Conservation (phyloP, 129 eudicot species). For the Tanacetum coccineum region DNA sequence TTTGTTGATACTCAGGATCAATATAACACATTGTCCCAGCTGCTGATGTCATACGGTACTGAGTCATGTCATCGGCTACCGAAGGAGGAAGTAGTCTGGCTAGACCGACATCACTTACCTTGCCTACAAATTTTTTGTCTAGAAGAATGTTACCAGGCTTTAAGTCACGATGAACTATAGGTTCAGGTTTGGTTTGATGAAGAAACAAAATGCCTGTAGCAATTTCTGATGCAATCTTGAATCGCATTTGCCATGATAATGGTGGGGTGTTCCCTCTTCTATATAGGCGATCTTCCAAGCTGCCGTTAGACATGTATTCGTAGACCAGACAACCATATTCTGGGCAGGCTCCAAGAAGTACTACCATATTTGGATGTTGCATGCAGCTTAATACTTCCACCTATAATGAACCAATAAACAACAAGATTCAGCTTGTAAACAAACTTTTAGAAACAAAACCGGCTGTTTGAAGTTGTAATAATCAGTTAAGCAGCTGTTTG, state of each 20-base stretch:
- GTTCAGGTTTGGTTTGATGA: conserved; percentile 73
- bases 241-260: conserved; percentile 56
- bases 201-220: conserved; percentile 63
- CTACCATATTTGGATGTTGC: conserved; percentile 71
- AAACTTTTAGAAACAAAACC: too few relatives aligned
- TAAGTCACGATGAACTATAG: conserved; percentile 65
- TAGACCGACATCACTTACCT: conserved; percentile 64
- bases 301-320: conserved; percentile 62
- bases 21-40: conserved; percentile 68
- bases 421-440: background rate
- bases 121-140: conserved; percentile 44
- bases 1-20: conserved; percentile 61
- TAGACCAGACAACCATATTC: conserved; percentile 65
- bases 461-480: too few relatives aligned
- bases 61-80: conserved; percentile 42
- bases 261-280: conserved; percentile 44
- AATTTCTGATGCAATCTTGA: conserved; percentile 60
- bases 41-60: conserved; percentile 51
- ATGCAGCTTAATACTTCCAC: conserved; percentile 71
- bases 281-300: conserved; percentile 60
- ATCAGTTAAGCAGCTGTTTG: too few relatives aligned
- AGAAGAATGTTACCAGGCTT: conserved; percentile 69
- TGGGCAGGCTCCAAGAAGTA: conserved; percentile 64
- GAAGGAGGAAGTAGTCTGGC: conserved; percentile 51
- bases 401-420: conserved; percentile 23